These are phyloP conservation scores for Spencermartinsiella europaea DNA, from an alignment of 805 yeast species.

Conservation along the genomic window DNA sequence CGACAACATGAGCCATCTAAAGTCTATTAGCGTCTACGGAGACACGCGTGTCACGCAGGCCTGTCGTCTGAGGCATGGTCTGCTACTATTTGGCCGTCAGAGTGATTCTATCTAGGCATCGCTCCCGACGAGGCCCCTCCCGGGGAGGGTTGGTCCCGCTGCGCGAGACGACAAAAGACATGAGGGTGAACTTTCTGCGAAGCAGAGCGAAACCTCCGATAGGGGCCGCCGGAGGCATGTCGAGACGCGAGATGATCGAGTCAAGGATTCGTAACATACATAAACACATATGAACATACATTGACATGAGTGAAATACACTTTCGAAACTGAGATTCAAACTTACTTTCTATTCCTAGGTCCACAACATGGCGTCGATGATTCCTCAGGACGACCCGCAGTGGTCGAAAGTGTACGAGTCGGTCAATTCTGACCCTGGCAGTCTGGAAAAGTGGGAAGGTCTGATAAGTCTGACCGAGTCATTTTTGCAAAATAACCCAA, in stretches of 20 bases:
- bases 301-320: too few species aligned
- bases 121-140: too few species aligned
- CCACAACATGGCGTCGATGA: not conserved
- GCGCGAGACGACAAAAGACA: too few species aligned
- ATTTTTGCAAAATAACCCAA: not conserved
- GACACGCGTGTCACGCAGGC: constrained; percentile 25
- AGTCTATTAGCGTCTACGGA: constrained; percentile 75
- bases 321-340: too few species aligned
- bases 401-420: constrained; percentile 16
- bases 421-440: constrained; percentile 14
- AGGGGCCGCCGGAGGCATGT: too few species aligned
- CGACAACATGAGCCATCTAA: constrained; percentile 54
- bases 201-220: too few species aligned
- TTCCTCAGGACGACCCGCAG: not conserved
- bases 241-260: too few species aligned
- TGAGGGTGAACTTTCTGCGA: too few species aligned
- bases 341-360: too few species aligned
- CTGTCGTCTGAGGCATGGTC: constrained; percentile 3
- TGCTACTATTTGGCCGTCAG: constrained; percentile 12
- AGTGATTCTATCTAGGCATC: constrained; percentile 4
- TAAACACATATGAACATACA: too few species aligned
- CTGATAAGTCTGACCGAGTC: constrained; percentile 9
- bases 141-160: not conserved
- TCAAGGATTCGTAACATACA: too few species aligned
- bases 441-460: constrained; percentile 17